Conservation (phyloP, 345 rosid species). For the Turnera subulata region DNA sequence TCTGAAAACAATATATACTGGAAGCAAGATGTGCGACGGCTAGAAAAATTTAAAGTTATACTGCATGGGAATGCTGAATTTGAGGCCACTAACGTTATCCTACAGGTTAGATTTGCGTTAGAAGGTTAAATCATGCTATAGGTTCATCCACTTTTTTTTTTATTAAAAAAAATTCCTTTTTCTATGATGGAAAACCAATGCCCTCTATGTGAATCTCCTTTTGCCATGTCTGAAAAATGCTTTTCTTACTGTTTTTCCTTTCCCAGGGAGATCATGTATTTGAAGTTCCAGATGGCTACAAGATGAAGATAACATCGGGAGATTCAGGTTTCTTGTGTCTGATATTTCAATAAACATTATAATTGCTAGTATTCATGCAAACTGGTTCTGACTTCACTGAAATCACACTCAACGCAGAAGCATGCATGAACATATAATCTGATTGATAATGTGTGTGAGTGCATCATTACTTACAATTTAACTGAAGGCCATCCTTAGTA, state of each 20-base stretch:
- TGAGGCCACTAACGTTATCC: conserved; percentile 65
- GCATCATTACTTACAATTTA: no score
- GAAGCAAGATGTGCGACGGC: conserved; percentile 70
- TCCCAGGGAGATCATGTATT: conserved; percentile 79
- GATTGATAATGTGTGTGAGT: no score
- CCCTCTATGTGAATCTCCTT: no score
- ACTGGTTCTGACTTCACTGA: neutral
- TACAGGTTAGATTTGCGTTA: conserved; percentile 47
- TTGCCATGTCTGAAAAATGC: no score
- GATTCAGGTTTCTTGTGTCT: conserved; percentile 41
- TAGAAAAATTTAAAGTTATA: conserved; percentile 60
- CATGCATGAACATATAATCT: neutral
- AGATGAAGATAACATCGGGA: conserved; percentile 59
- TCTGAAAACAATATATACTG: conserved; percentile 67
- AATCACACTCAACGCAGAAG: neutral
- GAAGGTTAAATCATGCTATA: neutral
- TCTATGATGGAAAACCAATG: neutral
- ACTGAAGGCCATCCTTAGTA: no score
- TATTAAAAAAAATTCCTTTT: no score
- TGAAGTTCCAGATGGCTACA: conserved; percentile 83
- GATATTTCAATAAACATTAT: neutral
- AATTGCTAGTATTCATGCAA: neutral
- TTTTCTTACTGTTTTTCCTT: neutral
- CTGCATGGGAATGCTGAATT: conserved; percentile 92
- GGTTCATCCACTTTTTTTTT: neutral